Conservation (phyloP, 1,139 yeast species). For the Suhomyces kunorum region DNA sequence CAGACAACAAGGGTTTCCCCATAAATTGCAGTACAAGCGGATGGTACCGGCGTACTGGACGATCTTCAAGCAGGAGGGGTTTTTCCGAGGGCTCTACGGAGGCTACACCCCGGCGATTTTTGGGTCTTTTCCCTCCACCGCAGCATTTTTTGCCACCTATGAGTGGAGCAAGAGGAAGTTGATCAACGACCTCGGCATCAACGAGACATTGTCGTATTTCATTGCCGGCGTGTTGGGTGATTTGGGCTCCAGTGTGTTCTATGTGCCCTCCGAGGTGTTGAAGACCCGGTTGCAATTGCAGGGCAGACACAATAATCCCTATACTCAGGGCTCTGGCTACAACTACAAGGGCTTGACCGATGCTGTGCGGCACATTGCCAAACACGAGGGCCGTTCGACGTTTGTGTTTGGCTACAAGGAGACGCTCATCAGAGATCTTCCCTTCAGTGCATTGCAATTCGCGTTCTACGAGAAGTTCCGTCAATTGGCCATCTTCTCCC, state of each 20-base stretch:
- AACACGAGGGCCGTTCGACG: constrained; percentile 71
- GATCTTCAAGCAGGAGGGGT: constrained; percentile 79
- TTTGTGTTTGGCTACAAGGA: constrained; percentile 92
- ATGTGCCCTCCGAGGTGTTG: constrained; percentile 96
- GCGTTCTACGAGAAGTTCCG: constrained; percentile 92
- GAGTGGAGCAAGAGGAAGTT: constrained; percentile 74
- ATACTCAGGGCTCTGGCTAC: constrained; percentile 75
- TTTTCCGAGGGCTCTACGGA: constrained; percentile 81
- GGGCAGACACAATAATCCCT: constrained; percentile 80
- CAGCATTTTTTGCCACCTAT: constrained; percentile 87
- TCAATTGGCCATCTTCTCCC: constrained; percentile 53
- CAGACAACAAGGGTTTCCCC: constrained; percentile 89
- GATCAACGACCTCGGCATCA: constrained; percentile 62
- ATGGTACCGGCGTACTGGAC: constrained; percentile 71
- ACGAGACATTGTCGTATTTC: constrained; percentile 79
- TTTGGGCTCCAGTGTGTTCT: constrained; percentile 82
- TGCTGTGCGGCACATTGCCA: constrained; percentile 65
- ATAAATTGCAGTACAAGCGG: constrained; percentile 62
- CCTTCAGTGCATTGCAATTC: constrained; percentile 93
- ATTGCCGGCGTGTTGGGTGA: constrained; percentile 91
- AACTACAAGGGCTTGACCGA: constrained; percentile 72
- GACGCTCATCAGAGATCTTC: constrained; percentile 85
- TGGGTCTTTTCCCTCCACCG: constrained; percentile 92
- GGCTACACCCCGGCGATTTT: constrained; percentile 90
- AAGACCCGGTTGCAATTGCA: constrained; percentile 92